Evolutionary conservation across 257 asterid species (phyloP).

Genomic region (Scutellaria barbata): DNA sequence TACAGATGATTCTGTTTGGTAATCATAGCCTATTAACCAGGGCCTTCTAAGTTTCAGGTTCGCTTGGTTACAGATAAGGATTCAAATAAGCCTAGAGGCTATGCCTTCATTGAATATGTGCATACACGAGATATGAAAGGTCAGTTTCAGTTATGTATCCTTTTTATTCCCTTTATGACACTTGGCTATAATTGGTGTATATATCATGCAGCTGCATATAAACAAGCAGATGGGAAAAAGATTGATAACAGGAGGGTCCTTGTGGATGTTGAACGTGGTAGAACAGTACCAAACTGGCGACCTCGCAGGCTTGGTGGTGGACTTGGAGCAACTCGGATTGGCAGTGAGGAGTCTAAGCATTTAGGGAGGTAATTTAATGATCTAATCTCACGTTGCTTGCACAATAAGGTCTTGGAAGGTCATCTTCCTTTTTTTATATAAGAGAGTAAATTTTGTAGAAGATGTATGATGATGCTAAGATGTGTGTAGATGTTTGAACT

Average conservation of each 20-base stretch:
- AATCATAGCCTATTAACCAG: constrained; percentile 35
- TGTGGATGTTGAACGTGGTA: constrained; percentile 99
- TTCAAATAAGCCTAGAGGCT: constrained; percentile 89
- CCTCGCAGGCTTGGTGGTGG: constrained; percentile 99
- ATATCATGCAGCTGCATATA: constrained; percentile 85
- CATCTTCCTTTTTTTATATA: background rate
- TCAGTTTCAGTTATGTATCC: constrained; percentile 26
- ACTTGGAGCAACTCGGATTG: constrained; percentile 94
- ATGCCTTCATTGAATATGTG: constrained; percentile 87
- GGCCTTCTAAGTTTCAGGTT: constrained; percentile 65
- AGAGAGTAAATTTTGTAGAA: background rate
- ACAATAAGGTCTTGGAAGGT: background rate
- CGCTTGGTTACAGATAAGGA: constrained; percentile 77
- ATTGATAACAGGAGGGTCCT: constrained; percentile 93
- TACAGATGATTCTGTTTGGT: constrained; percentile 22
- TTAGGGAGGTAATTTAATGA: constrained; percentile 59
- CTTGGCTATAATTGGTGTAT: constrained; percentile 32
- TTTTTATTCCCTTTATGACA: background rate
- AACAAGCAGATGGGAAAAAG: constrained; percentile 98
- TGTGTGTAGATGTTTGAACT: constrained; percentile 8
- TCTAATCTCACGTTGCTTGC: constrained; percentile 7
- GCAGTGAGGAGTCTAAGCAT: constrained; percentile 73
- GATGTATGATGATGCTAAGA: constrained; percentile 1
- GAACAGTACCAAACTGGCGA: constrained; percentile 99
- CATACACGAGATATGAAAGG: constrained; percentile 98